These are phyloP conservation scores for Chrysoporthe deuterocubensis DNA, from an alignment of 2,329 filamentous ascomycete genomes.

Conservation along the genomic window DNA sequence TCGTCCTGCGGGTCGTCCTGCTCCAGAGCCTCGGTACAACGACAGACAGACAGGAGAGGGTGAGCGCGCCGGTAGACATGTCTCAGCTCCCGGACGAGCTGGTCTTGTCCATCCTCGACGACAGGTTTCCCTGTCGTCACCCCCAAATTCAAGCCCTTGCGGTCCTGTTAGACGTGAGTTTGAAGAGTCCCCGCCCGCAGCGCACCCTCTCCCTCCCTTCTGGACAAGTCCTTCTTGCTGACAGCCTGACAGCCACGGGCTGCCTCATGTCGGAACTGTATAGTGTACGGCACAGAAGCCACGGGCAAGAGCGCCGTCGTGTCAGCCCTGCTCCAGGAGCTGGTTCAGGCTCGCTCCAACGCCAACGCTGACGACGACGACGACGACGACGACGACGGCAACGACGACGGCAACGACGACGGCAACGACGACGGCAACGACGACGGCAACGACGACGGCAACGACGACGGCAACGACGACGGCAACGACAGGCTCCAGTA, in stretches of 20 bases:
- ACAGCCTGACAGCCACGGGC: constrained; percentile 56
- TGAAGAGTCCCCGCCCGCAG: background rate
- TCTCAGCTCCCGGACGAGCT: constrained; percentile 55
- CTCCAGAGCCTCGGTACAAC: background rate
- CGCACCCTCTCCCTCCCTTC: constrained; percentile 33
- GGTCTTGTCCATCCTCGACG: constrained; percentile 48
- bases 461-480: constrained; percentile 51
- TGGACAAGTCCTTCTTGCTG: constrained; percentile 24
- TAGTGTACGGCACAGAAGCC: constrained; percentile 82
- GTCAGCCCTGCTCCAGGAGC: constrained; percentile 60
- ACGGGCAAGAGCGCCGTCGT: constrained; percentile 83
- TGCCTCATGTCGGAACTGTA: constrained; percentile 74
- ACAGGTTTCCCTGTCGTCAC: constrained; percentile 61
- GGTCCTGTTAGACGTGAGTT: constrained; percentile 57
- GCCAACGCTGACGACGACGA: constrained; percentile 56
- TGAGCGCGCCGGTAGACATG: constrained; percentile 8
- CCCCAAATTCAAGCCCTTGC: constrained; percentile 62
- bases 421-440: constrained; percentile 55
- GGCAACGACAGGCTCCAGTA: constrained; percentile 61
- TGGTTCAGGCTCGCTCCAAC: constrained; percentile 35
- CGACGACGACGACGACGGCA: constrained; percentile 47
- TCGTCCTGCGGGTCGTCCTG: background rate
- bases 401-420: constrained; percentile 57
- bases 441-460: constrained; percentile 60
- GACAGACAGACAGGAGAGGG: background rate